Evolutionary conservation across 75 land plant species (phyloP).

Genomic region (Chamaecyparis obtusa): DNA sequence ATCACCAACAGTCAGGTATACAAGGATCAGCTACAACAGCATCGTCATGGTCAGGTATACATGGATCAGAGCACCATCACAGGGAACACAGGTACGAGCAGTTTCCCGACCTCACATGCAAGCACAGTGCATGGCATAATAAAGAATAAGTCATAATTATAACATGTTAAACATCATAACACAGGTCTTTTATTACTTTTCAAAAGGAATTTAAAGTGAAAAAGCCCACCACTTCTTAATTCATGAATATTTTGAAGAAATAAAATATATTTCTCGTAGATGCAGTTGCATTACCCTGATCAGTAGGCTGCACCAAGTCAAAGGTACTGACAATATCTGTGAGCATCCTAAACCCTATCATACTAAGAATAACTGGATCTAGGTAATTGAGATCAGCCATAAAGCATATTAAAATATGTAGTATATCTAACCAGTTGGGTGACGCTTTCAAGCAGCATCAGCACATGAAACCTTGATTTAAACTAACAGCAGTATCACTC

Average conservation of each 20-base stretch:
- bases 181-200: background rate
- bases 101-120: constrained; percentile 15
- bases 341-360: background rate
- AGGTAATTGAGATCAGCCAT: background rate
- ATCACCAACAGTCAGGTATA: constrained; percentile 3
- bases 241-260: background rate
- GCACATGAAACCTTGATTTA: constrained; percentile 3
- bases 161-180: background rate
- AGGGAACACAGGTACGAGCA: constrained; percentile 7
- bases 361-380: background rate
- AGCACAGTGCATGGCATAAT: constrained; percentile 10
- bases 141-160: background rate
- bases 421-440: constrained; percentile 4
- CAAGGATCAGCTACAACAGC: constrained; percentile 12
- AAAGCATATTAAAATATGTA: constrained; percentile 3
- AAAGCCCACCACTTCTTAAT: background rate
- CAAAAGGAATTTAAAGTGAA: background rate
- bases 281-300: background rate
- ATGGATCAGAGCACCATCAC: constrained; percentile 9
- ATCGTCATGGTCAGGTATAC: constrained; percentile 1
- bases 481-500: background rate
- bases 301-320: constrained; percentile 1
- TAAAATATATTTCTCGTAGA: background rate
- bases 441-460: background rate
- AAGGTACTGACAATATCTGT: background rate